Percentiles rank a stretch among this genome's conserved stretches.
These are phyloP conservation scores for Musa troglodytarum DNA, from an alignment of 176 grass and related monocot genomes.

Conservation along the genomic window DNA sequence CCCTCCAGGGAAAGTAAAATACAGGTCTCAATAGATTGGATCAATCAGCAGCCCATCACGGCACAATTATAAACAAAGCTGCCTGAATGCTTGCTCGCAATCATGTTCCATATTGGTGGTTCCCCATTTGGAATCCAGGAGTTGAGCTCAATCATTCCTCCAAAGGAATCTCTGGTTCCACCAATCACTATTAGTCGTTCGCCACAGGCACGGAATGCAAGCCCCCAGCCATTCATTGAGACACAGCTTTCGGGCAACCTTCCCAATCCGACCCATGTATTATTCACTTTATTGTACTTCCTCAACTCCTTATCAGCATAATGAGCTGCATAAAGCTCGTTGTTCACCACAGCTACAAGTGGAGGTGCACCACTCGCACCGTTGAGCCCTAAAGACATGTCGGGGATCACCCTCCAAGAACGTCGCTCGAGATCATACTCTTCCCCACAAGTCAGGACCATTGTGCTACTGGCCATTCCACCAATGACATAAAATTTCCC, in stretches of 20 bases:
- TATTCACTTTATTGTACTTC: conserved; percentile 78
- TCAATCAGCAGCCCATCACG: conserved; percentile 44
- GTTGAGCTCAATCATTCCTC: conserved; percentile 79
- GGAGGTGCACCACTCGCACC: conserved; percentile 71
- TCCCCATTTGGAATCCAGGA: conserved; percentile 58
- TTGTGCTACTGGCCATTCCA: conserved; percentile 49
- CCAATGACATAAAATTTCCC: conserved; percentile 85
- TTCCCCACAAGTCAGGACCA: conserved; percentile 67
- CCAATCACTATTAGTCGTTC: conserved; percentile 81
- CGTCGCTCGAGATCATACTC: conserved; percentile 61
- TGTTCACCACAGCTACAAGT: conserved; percentile 83
- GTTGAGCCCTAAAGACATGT: conserved; percentile 86
- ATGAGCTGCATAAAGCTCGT: conserved; percentile 76
- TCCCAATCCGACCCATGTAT: conserved; percentile 68
- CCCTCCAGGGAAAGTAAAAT: not conserved
- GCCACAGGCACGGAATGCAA: conserved; percentile 84
- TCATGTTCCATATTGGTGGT: conserved; percentile 57
- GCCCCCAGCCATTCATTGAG: conserved; percentile 89
- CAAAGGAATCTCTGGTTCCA: conserved; percentile 48
- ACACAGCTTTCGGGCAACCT: conserved; percentile 68
- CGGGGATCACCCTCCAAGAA: conserved; percentile 68
- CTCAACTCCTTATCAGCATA: conserved; percentile 66
- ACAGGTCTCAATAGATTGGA: conserved; percentile 4
- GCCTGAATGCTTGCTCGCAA: conserved; percentile 64
- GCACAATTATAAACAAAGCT: conserved; percentile 77